These are phyloP conservation scores for Helianthus tuberosus DNA, from an alignment of 129 eudicot genomes.

Conservation along the genomic window DNA sequence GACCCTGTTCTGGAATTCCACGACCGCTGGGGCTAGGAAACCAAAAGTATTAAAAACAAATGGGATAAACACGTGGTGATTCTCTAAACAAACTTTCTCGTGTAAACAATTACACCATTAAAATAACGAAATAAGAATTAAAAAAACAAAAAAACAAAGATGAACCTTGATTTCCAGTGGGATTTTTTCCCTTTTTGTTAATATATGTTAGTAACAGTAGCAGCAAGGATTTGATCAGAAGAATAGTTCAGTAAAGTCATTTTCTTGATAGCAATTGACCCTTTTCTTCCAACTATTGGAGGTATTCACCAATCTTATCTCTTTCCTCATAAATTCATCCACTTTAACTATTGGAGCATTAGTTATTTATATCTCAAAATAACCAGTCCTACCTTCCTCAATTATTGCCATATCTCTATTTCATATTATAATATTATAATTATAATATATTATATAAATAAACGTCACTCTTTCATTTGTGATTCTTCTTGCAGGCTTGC, in stretches of 20 bases:
- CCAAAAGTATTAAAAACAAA: too few relatives aligned
- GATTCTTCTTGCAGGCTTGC: constrained; percentile 1
- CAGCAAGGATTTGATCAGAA: constrained; percentile 14
- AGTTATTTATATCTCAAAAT: neutral
- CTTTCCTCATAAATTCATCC: neutral
- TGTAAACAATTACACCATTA: too few relatives aligned
- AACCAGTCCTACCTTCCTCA: constrained; percentile 14
- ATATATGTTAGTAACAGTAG: neutral
- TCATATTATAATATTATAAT: neutral
- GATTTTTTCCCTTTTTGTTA: neutral
- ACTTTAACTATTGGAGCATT: neutral
- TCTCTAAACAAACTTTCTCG: too few relatives aligned
- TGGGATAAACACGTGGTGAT: too few relatives aligned
- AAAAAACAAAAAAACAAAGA: too few relatives aligned
- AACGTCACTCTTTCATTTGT: neutral
- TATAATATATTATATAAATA: neutral
- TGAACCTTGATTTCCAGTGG: neutral
- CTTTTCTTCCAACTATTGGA: constrained; percentile 4
- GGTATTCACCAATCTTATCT: constrained; percentile 16
- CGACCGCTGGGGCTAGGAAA: too few relatives aligned
- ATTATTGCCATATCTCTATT: constrained; percentile 15
- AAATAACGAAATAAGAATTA: too few relatives aligned
- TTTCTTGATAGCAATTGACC: constrained; percentile 35
- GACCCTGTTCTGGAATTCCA: too few relatives aligned
- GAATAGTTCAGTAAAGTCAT: constrained; percentile 31